Evolutionary conservation across 1,139 yeast species (phyloP).

Genomic region (Kodamaea anthophila): DNA sequence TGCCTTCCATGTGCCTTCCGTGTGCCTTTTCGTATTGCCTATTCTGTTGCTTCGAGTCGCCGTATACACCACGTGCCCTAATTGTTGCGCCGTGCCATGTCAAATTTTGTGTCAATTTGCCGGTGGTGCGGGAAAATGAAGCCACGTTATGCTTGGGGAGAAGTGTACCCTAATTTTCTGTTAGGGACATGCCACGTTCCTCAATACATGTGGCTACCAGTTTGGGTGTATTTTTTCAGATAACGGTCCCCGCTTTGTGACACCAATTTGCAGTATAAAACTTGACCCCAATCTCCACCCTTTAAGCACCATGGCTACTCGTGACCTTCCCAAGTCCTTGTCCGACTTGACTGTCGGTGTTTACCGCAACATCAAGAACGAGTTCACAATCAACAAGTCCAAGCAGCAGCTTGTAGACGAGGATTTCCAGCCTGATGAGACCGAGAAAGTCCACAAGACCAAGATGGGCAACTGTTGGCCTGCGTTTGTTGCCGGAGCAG

Average conservation of each 20-base stretch:
- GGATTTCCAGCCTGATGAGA: constrained; percentile 18
- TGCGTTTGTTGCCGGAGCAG: constrained; percentile 84
- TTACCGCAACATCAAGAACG: constrained; percentile 28
- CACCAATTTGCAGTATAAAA: neutral
- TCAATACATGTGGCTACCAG: no score
- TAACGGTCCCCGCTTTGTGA: neutral
- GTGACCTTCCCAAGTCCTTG: constrained; percentile 47
- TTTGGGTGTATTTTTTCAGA: no score
- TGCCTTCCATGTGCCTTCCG: no score
- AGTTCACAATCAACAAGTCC: constrained; percentile 31
- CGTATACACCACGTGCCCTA: no score
- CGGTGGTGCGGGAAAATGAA: no score
- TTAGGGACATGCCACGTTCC: no score
- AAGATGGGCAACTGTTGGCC: constrained; percentile 46
- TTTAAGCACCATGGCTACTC: constrained; percentile 31
- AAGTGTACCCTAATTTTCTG: no score
- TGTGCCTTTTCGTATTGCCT: no score
- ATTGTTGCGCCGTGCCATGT: no score
- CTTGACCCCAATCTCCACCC: neutral
- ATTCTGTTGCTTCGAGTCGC: no score
- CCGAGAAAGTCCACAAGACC: constrained; percentile 12
- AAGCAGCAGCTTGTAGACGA: constrained; percentile 13
- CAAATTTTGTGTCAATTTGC: no score
- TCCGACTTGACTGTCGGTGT: constrained; percentile 35
- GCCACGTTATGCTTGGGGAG: no score